Conservation (phyloP, 371 early-diverging fungal genomes). For the Lichtheimia ornata region DNA sequence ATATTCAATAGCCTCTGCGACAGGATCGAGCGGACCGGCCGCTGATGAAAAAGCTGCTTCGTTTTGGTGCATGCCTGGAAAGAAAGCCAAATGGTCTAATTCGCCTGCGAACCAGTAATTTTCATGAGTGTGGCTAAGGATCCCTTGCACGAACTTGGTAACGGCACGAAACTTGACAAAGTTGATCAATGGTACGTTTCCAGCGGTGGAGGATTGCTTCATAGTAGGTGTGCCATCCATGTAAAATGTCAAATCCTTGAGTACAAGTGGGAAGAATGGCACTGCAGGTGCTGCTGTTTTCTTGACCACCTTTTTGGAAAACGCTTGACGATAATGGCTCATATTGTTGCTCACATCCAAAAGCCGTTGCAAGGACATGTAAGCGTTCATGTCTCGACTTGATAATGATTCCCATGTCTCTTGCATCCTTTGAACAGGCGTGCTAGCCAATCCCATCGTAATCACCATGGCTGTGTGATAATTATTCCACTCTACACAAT, state of each 20-base stretch:
- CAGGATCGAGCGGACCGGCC: slow-evolving; percentile 21
- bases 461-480: slow-evolving; percentile 49
- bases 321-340: slow-evolving; percentile 40
- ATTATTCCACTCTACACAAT: slow-evolving; percentile 44
- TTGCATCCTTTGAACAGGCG: slow-evolving; percentile 22
- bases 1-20: slow-evolving; percentile 17
- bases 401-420: slow-evolving; percentile 31
- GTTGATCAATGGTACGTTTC: slow-evolving; percentile 24
- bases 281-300: slow-evolving; percentile 35
- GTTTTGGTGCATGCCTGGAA: slow-evolving; percentile 7
- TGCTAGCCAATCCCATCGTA: slow-evolving; percentile 34
- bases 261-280: slow-evolving; percentile 44
- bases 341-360: slow-evolving; percentile 44
- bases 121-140: slow-evolving; percentile 23
- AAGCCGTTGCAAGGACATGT: slow-evolving; percentile 25
- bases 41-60: background rate
- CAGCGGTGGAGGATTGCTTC: background rate
- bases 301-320: slow-evolving; percentile 26
- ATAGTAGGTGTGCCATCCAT: slow-evolving; percentile 36
- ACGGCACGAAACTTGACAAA: slow-evolving; percentile 41
- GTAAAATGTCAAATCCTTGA: slow-evolving; percentile 50
- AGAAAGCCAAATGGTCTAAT: slow-evolving; percentile 34
- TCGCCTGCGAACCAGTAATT: slow-evolving; percentile 38
- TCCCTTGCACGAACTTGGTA: slow-evolving; percentile 22
- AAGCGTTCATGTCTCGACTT: slow-evolving; percentile 26